These are phyloP conservation scores for Boletus sensibilis DNA, from an alignment of 768 basidiomycete genomes.

Conservation along the genomic window DNA sequence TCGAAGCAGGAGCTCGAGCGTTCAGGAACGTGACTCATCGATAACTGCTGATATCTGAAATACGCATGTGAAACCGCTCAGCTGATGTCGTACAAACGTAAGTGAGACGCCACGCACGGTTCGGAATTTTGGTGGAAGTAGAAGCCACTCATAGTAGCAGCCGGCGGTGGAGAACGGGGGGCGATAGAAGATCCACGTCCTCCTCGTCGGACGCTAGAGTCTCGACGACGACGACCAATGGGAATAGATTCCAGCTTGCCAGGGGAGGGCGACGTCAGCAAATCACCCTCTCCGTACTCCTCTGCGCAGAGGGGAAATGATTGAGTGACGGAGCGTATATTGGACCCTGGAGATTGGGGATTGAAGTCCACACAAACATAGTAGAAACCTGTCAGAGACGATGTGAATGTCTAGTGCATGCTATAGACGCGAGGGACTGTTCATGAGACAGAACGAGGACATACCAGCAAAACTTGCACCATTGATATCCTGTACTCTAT, in stretches of 20 bases:
- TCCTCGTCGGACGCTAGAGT: conserved; percentile 46
- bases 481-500: conserved; percentile 89
- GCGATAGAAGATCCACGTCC: conserved; percentile 50
- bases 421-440: not conserved
- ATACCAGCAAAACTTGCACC: conserved; percentile 93
- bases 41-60: conserved; percentile 83
- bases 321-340: conserved; percentile 34
- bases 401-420: conserved; percentile 17
- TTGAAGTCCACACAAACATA: conserved; percentile 94
- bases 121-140: conserved; percentile 94
- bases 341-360: conserved; percentile 48
- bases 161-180: conserved; percentile 44
- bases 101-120: conserved; percentile 60
- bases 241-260: conserved; percentile 40
- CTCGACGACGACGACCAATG: conserved; percentile 38
- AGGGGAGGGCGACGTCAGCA: conserved; percentile 31
- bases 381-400: conserved; percentile 68
- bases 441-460: conserved; percentile 24
- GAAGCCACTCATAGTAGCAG: conserved; percentile 84
- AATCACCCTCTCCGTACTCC: conserved; percentile 27
- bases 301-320: conserved; percentile 35
- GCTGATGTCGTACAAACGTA: not conserved
- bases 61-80: conserved; percentile 10
- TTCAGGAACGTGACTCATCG: conserved; percentile 76
- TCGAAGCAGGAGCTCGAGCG: conserved; percentile 77